These are phyloP conservation scores for Fusarium tupiense DNA, from an alignment of 2,329 filamentous ascomycete genomes.

Conservation along the genomic window DNA sequence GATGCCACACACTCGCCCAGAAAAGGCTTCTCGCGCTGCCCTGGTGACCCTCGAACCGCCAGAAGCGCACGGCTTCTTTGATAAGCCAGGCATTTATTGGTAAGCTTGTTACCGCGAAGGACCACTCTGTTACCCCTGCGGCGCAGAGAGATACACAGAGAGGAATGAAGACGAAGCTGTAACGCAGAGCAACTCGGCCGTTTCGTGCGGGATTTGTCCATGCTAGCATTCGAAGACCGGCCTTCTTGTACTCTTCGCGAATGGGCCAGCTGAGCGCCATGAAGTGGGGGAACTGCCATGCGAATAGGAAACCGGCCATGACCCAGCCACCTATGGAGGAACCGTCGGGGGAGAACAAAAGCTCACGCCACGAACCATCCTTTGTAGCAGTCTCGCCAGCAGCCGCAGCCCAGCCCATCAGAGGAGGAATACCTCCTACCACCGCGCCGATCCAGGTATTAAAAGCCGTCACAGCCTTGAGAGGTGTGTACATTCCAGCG, in stretches of 20 bases:
- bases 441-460: conserved; percentile 97
- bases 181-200: conserved; percentile 85
- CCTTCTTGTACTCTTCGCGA: conserved; percentile 84
- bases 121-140: conserved; percentile 83
- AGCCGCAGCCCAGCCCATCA: conserved; percentile 98
- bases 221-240: conserved; percentile 76
- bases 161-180: conserved; percentile 86
- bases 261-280: conserved; percentile 93
- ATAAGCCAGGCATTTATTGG: conserved; percentile 88
- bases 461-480: conserved; percentile 85
- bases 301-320: conserved; percentile 83
- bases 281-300: conserved; percentile 99
- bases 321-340: conserved; percentile 85
- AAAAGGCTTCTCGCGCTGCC: conserved; percentile 87
- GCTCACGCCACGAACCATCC: conserved; percentile 79
- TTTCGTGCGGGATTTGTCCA: conserved; percentile 91
- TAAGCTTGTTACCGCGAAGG: conserved; percentile 82
- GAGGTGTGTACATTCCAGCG: conserved; percentile 89
- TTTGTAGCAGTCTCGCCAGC: conserved; percentile 85
- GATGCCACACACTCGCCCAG: conserved; percentile 97
- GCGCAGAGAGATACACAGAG: conserved; percentile 84
- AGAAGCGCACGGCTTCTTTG: conserved; percentile 83
- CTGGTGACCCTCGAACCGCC: conserved; percentile 78
- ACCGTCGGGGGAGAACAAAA: conserved; percentile 73
- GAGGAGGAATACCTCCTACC: conserved; percentile 90